phyloP scores from a whole-genome alignment of 805 yeast genomes.

The Clavispora fructus region DNA sequence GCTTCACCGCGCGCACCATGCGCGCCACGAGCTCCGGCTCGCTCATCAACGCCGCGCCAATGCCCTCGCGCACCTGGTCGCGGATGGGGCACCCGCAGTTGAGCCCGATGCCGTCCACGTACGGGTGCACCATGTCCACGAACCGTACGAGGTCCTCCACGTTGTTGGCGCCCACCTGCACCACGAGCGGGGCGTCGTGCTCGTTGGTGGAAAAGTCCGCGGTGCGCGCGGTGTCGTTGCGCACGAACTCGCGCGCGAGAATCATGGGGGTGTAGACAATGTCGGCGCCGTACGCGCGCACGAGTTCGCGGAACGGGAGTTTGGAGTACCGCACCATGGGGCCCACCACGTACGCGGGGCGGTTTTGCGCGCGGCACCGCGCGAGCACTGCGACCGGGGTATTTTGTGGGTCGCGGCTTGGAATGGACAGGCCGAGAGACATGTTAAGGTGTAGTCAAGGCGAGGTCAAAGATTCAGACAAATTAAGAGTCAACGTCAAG shows the following conservation, averaged over 20 bases:
- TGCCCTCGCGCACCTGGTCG: conserved; percentile 92
- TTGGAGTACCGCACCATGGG: conserved; percentile 98
- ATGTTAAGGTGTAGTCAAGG: too few species aligned
- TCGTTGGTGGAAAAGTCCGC: conserved; percentile 82
- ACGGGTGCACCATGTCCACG: conserved; percentile 84
- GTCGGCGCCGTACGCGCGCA: conserved; percentile 65
- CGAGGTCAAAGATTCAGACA: too few species aligned
- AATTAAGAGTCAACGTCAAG: too few species aligned
- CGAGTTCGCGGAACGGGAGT: conserved; percentile 80
- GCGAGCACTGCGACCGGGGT: conserved; percentile 32
- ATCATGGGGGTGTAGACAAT: conserved; percentile 96
- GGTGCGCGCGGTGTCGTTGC: conserved; percentile 73
- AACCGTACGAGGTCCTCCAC: conserved; percentile 75
- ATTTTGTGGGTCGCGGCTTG: conserved; percentile 20
- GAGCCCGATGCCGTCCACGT: conserved; percentile 88
- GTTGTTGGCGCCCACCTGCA: conserved; percentile 88
- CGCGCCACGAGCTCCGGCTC: conserved; percentile 73
- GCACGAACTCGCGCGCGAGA: conserved; percentile 87
- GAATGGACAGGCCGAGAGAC: not conserved
- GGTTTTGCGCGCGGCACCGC: conserved; percentile 17
- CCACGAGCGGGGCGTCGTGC: conserved; percentile 65
- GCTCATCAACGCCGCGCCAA: conserved; percentile 92
- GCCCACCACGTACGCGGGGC: conserved; percentile 50
- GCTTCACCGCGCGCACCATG: conserved; percentile 82
- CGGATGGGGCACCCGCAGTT: conserved; percentile 98